phyloP scores from a whole-genome alignment of 805 yeast genomes.

The Kuraishia floccosa region DNA sequence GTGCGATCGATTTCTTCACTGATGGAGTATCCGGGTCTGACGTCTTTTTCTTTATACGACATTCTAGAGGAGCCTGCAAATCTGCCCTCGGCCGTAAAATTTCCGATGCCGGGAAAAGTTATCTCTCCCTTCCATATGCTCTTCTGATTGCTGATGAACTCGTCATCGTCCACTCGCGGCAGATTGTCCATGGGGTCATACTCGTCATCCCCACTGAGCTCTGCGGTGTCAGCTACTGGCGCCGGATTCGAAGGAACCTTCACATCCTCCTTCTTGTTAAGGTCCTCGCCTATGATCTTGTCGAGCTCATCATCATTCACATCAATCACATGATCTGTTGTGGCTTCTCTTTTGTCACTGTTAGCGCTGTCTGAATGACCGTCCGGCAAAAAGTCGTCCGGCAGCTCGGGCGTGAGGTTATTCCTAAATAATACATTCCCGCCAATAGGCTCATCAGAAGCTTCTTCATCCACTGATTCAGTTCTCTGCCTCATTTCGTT shows the following conservation, averaged over 20 bases:
- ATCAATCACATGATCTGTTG: too few species aligned
- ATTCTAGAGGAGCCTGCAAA: slow-evolving; percentile 3
- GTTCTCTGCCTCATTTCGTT: too few species aligned
- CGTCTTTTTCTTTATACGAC: background rate
- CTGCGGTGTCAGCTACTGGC: background rate
- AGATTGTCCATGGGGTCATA: slow-evolving; percentile 12
- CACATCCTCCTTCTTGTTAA: background rate
- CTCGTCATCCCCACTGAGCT: slow-evolving; percentile 1
- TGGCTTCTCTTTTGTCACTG: too few species aligned
- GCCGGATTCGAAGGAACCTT: background rate
- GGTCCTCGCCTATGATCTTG: background rate
- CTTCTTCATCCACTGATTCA: too few species aligned
- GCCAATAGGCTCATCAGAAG: too few species aligned
- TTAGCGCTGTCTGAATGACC: too few species aligned
- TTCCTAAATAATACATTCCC: too few species aligned
- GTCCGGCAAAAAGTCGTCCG: too few species aligned
- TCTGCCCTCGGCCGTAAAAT: slow-evolving; percentile 3
- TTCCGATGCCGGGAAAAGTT: slow-evolving; percentile 6
- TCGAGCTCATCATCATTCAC: slow-evolving; percentile 2
- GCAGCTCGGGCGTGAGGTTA: too few species aligned
- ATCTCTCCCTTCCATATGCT: slow-evolving; percentile 6
- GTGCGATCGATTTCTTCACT: too few species aligned
- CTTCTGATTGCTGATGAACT: background rate
- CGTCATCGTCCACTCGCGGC: slow-evolving; percentile 1
- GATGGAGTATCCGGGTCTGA: too few species aligned